Evolutionary conservation across 805 yeast genomes (phyloP).

Genomic region (Maudiozyma barnettii): DNA sequence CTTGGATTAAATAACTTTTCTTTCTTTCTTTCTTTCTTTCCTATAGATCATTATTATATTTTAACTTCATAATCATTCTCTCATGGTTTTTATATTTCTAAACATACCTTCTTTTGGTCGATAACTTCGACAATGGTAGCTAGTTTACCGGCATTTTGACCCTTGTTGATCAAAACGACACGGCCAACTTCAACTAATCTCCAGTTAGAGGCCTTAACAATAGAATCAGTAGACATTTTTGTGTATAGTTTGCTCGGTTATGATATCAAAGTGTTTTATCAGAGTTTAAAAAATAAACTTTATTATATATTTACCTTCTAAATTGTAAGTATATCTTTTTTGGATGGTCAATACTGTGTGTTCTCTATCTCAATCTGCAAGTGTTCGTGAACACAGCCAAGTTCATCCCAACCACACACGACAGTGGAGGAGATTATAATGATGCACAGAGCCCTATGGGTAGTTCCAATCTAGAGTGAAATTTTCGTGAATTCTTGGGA

Average conservation of each 20-base stretch:
- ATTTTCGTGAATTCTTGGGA: background rate
- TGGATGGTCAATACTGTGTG: no score
- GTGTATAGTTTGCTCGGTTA: slow-evolving; percentile 5
- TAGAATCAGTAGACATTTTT: slow-evolving; percentile 56
- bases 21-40: background rate
- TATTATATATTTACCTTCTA: background rate
- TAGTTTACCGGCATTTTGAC: slow-evolving; percentile 64
- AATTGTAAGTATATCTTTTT: background rate
- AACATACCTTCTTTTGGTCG: slow-evolving; percentile 96
- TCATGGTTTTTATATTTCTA: background rate
- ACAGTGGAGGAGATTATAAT: no score
- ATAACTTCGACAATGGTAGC: slow-evolving; percentile 98
- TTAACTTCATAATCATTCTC: background rate
- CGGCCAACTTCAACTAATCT: slow-evolving; percentile 99
- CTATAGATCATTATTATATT: no score
- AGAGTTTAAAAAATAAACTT: background rate
- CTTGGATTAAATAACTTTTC: no score
- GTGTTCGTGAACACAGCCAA: background rate
- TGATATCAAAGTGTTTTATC: background rate
- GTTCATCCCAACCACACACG: background rate
- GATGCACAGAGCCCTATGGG: no score
- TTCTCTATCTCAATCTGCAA: background rate
- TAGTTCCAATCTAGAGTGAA: background rate
- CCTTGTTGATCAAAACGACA: slow-evolving; percentile 85
- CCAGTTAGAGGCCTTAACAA: slow-evolving; percentile 97